Evolutionary conservation across 2,329 filamentous ascomycete species (phyloP).

Genomic region (Fusarium brachygibbosum): DNA sequence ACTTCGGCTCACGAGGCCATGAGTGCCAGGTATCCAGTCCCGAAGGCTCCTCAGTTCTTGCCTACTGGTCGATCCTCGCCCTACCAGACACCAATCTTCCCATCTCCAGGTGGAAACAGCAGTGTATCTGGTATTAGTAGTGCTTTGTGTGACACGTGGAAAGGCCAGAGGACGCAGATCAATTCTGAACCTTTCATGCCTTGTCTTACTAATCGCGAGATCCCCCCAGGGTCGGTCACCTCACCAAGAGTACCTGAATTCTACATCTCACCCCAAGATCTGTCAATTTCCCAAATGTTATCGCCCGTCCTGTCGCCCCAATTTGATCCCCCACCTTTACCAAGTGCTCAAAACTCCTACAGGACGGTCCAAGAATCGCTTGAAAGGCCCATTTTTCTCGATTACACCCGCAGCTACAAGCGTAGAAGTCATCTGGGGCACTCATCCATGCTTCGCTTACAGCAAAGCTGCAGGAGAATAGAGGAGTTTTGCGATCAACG

Average conservation of each 20-base stretch:
- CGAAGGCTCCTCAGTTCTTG: constrained; percentile 7
- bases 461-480: constrained; percentile 26
- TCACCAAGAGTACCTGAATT: background rate
- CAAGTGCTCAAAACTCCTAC: background rate
- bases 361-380: background rate
- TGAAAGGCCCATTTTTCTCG: constrained; percentile 11
- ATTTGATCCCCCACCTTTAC: background rate
- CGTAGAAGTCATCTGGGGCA: constrained; percentile 23
- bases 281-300: background rate
- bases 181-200: no score
- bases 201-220: background rate
- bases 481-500: constrained; percentile 6
- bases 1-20: constrained; percentile 12
- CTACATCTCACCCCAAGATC: background rate
- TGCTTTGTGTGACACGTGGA: constrained; percentile 12
- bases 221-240: background rate
- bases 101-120: constrained; percentile 1
- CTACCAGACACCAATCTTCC: background rate
- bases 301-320: constrained; percentile 1
- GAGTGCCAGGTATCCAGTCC: constrained; percentile 23
- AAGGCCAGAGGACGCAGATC: background rate
- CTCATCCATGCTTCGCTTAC: constrained; percentile 22
- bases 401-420: constrained; percentile 24
- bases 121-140: constrained; percentile 39
- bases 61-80: constrained; percentile 1